Evolutionary conservation across 768 basidiomycete genomes (phyloP).

Genomic region (Tulasnella sp.): DNA sequence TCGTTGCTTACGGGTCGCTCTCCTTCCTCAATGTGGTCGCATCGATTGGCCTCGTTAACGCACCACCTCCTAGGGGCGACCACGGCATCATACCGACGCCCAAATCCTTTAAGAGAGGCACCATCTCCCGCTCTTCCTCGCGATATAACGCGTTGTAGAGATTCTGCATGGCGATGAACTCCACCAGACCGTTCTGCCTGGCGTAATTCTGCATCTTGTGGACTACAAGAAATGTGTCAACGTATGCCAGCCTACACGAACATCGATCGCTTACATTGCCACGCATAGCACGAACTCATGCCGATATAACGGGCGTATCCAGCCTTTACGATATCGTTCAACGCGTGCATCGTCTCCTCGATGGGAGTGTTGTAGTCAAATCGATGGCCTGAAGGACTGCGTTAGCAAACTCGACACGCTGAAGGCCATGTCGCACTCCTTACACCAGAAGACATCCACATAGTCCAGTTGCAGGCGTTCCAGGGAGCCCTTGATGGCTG

Average conservation of each 20-base stretch:
- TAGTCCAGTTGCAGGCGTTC: conserved; percentile 35
- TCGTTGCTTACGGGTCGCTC: background rate
- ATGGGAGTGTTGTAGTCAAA: conserved; percentile 41
- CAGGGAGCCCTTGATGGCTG: conserved; percentile 32
- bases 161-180: conserved; percentile 11
- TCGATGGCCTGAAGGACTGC: conserved; percentile 41
- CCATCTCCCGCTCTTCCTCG: conserved; percentile 11
- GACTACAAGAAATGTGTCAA: background rate
- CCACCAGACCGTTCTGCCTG: background rate
- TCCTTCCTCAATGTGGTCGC: background rate
- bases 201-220: conserved; percentile 19
- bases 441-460: conserved; percentile 37
- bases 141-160: conserved; percentile 5
- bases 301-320: conserved; percentile 37
- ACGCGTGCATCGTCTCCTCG: conserved; percentile 53
- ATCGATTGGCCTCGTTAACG: conserved; percentile 17
- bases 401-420: conserved; percentile 21
- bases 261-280: conserved; percentile 7
- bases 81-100: conserved; percentile 24
- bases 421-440: conserved; percentile 19
- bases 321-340: conserved; percentile 48
- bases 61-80: conserved; percentile 22
- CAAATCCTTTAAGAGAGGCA: conserved; percentile 5
- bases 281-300: conserved; percentile 12
- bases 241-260: background rate